phyloP scores from a whole-genome alignment of 805 yeast species.

The Ogataea allantospora region DNA sequence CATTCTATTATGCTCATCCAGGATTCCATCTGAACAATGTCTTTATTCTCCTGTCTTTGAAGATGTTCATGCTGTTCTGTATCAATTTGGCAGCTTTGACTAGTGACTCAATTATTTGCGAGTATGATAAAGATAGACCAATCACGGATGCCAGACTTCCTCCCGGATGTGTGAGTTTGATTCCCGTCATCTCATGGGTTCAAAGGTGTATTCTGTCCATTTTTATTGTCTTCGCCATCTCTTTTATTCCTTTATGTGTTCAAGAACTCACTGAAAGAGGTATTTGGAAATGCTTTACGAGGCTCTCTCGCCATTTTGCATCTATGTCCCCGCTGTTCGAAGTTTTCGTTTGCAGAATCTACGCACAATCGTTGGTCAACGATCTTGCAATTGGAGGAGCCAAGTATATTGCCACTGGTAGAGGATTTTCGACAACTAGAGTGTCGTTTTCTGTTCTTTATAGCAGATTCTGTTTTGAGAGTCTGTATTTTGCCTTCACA shows the following conservation, averaged over 20 bases:
- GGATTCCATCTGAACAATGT: constrained; percentile 82
- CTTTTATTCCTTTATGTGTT: constrained; percentile 71
- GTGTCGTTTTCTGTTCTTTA: constrained; percentile 63
- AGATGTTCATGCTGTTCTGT: constrained; percentile 56
- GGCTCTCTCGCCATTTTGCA: constrained; percentile 63
- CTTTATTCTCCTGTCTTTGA: constrained; percentile 66
- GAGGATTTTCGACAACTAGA: constrained; percentile 78
- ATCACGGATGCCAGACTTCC: constrained; percentile 63
- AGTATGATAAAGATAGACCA: constrained; percentile 55
- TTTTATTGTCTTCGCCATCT: constrained; percentile 68
- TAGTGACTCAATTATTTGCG: constrained; percentile 59
- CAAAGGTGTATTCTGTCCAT: constrained; percentile 71
- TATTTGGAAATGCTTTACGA: constrained; percentile 60
- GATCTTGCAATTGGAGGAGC: constrained; percentile 81
- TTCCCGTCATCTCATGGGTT: constrained; percentile 74
- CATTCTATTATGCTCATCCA: constrained; percentile 83
- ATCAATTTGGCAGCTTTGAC: constrained; percentile 64
- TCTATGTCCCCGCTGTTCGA: constrained; percentile 79
- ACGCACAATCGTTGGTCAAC: constrained; percentile 65
- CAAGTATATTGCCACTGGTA: constrained; percentile 75
- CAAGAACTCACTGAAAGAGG: constrained; percentile 80
- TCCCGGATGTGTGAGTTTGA: constrained; percentile 65
- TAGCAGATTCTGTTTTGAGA: constrained; percentile 65
- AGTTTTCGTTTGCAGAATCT: constrained; percentile 74
- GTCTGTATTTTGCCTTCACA: constrained; percentile 61